phyloP scores from a whole-genome alignment of 2,329 filamentous ascomycete genomes.

The Colletotrichum ledebouriae region DNA sequence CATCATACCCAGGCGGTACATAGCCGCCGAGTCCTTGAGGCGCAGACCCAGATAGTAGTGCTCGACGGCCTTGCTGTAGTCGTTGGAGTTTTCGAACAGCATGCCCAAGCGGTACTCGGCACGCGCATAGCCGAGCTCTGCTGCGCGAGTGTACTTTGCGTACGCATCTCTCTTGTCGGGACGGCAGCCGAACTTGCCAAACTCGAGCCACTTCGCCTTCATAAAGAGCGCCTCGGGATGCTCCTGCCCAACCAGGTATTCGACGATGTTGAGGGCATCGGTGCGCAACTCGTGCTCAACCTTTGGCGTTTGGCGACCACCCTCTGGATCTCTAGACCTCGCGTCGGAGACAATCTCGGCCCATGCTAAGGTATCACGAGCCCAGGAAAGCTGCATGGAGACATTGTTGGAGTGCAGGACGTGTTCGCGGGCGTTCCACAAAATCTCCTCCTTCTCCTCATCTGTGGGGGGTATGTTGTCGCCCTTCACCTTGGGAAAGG shows the following conservation, averaged over 20 bases:
- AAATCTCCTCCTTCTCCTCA: conserved; percentile 90
- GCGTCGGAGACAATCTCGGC: conserved; percentile 87
- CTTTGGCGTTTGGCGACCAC: conserved; percentile 76
- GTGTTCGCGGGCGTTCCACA: conserved; percentile 85
- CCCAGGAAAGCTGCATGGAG: conserved; percentile 97
- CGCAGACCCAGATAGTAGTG: conserved; percentile 89
- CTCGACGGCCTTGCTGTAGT: conserved; percentile 88
- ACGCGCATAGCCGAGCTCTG: conserved; percentile 85
- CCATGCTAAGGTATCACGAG: conserved; percentile 90
- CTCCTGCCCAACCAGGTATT: conserved; percentile 88
- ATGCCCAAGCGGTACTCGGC: conserved; percentile 98
- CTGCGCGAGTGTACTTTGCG: conserved; percentile 85
- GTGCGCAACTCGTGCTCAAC: conserved; percentile 89
- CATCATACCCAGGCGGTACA: conserved; percentile 95
- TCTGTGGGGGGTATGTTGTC: conserved; percentile 94
- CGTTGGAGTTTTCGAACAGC: conserved; percentile 96
- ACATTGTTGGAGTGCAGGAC: conserved; percentile 95
- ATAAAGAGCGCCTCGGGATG: conserved; percentile 97
- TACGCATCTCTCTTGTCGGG: conserved; percentile 97
- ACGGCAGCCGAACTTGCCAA: conserved; percentile 92
- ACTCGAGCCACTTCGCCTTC: conserved; percentile 96
- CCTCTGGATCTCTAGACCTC: conserved; percentile 74
- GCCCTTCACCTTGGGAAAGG: conserved; percentile 88
- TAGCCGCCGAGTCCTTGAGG: conserved; percentile 87
- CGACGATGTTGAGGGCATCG: conserved; percentile 93